Evolutionary conservation across 2,329 filamentous ascomycete species (phyloP), one percentile per base, ranked within the genome.

Genomic region (Xylaria sp.): DNA sequence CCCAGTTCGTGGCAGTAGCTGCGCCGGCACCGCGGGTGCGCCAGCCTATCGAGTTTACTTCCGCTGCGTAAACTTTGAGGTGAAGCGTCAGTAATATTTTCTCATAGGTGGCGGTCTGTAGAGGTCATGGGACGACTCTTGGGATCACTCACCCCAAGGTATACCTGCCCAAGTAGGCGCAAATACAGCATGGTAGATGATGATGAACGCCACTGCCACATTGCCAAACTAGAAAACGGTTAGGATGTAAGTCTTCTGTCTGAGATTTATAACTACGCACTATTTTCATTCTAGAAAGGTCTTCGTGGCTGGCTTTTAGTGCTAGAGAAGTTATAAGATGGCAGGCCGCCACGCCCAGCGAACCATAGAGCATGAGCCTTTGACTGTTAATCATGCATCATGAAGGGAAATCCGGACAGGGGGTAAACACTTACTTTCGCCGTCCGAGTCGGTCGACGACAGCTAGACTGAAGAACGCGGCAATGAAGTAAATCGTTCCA

Each of bases 1-100:
- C 73, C 83, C 82, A 84, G 68, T 84, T 84, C 1, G 81, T 82
- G 0, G 82, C 81, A 1, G 82, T 83, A 0, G 82, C 82, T 0
- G 82, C 82, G 2, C 81, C 82, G 1, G 82, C 82, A 9, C 82
- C 82, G 6, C 81, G 75, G 2, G 79, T 79, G 16, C 81, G 75
- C 81, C 80, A 82, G 5, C 80, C 80, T 0, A 83, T 75, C 1
- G 78, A 81, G 71, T 82, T 83, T 57, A 83, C 75, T 67, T 83
- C 81, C 4, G 80, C 80, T 29, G 79, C 79, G 66, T 81, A 83
- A 2, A 83, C 81, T 69, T 16, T 25, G 21, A n/a, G 21, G 62
- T 3, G 3, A 3, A 27, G 10, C 25, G 53, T 69, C 16, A 69
- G 58, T 37, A 50, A n/a, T 13, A 8, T 0, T 50, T 18, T 3